Percentiles rank a stretch among this genome's conserved stretches.
phyloP scores from a whole-genome alignment of 2,329 filamentous ascomycete species.

The Calonectria multiphialidica region DNA sequence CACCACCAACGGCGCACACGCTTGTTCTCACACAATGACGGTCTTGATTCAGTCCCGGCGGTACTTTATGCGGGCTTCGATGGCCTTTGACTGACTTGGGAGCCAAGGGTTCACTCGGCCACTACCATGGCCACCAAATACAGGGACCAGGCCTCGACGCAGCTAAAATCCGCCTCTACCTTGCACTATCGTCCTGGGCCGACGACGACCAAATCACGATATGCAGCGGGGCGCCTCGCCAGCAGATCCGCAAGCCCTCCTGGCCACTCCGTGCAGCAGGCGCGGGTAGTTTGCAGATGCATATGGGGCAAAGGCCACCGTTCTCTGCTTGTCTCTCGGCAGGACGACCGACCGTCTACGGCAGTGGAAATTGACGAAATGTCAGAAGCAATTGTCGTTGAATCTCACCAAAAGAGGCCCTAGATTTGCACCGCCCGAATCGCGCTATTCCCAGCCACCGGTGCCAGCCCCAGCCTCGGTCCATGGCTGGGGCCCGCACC shows the following conservation, averaged over 20 bases:
- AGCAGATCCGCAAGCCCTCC: constrained; percentile 40
- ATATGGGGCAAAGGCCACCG: constrained; percentile 24
- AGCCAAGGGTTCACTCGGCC: constrained; percentile 19
- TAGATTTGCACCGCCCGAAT: constrained; percentile 27
- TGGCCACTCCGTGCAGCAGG: constrained; percentile 37
- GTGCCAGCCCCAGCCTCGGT: constrained; percentile 21
- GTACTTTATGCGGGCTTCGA: constrained; percentile 12
- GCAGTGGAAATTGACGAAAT: constrained; percentile 5
- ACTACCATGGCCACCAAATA: constrained; percentile 17
- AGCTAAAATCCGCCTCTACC: constrained; percentile 32
- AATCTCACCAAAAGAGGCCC: constrained; percentile 9
- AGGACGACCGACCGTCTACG: constrained; percentile 4
- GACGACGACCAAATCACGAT: constrained; percentile 37
- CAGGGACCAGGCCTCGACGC: constrained; percentile 37
- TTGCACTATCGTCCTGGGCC: constrained; percentile 13
- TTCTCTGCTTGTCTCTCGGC: constrained; percentile 27
- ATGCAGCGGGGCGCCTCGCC: constrained; percentile 39
- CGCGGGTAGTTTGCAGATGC: constrained; percentile 43
- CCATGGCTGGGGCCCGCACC: constrained; percentile 15
- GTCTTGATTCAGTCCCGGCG: constrained; percentile 11
- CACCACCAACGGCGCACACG: constrained; percentile 6
- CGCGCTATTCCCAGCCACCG: constrained; percentile 35
- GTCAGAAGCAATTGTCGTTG: constrained; percentile 7
- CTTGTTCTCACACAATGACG: constrained; percentile 8
- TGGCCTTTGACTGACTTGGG: constrained; percentile 15